phyloP scores from a whole-genome alignment of 23 red algal species.

The Porphyridium purpureum region DNA sequence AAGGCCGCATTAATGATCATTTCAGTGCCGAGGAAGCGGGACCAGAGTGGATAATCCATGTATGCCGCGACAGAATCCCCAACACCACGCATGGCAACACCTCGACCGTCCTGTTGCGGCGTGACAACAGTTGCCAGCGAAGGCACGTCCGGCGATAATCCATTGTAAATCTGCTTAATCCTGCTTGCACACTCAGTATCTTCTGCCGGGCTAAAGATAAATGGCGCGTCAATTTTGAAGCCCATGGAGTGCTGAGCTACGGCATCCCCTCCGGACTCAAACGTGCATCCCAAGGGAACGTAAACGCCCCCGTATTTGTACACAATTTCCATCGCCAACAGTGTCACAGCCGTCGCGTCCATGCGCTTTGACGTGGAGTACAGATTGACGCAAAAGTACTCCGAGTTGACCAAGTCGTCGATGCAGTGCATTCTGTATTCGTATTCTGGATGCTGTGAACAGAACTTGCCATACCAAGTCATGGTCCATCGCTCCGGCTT shows the following conservation, averaged over 20 bases:
- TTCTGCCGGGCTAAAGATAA: too few relatives aligned
- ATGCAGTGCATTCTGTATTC: conserved; percentile 9
- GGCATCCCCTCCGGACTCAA: too few relatives aligned
- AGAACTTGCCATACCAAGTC: conserved; percentile 31
- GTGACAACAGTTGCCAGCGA: too few relatives aligned
- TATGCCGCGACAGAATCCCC: too few relatives aligned
- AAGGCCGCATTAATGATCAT: not conserved
- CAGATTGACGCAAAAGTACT: conserved; percentile 27
- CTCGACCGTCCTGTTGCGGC: too few relatives aligned
- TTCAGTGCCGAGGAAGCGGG: not conserved
- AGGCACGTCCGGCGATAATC: too few relatives aligned
- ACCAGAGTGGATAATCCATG: not conserved
- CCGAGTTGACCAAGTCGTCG: conserved; percentile 3
- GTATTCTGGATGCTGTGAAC: conserved; percentile 12
- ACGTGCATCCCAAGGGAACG: conserved; percentile 17
- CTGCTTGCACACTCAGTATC: too few relatives aligned
- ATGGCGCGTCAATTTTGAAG: too few relatives aligned
- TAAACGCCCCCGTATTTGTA: conserved; percentile 32
- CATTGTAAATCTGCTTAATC: too few relatives aligned
- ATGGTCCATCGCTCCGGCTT: conserved; percentile 24
- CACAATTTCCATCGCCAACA: conserved; percentile 40
- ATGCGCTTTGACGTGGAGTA: conserved; percentile 5
- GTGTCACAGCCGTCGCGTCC: conserved; percentile 11
- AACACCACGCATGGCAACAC: too few relatives aligned
- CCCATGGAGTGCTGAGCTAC: too few relatives aligned